Percentiles rank a stretch among this genome's conserved stretches.
phyloP scores from a whole-genome alignment of 768 basidiomycete species.

The Pleurotus citrinopileatus region DNA sequence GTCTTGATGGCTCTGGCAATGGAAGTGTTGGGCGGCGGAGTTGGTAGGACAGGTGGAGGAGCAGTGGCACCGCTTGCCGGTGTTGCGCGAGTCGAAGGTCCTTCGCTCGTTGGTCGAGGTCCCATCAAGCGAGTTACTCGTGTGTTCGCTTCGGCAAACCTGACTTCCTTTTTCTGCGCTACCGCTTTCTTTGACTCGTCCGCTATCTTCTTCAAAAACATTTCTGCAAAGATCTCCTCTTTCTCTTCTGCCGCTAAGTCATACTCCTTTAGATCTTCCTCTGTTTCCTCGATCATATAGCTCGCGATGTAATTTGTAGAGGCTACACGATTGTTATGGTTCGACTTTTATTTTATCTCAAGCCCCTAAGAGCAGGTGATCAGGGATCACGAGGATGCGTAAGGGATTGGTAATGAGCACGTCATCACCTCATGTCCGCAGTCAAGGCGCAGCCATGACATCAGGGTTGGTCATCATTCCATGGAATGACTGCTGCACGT shows the following conservation, averaged over 20 bases:
- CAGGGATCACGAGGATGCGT: no score
- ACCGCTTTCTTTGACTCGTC: neutral
- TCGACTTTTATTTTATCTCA: no score
- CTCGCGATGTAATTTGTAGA: neutral
- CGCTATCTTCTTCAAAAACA: neutral
- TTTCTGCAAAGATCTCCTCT: neutral
- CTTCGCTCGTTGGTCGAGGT: no score
- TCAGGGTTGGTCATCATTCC: no score
- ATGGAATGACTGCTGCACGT: no score
- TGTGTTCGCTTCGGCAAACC: neutral
- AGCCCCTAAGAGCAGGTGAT: no score
- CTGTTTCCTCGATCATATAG: neutral
- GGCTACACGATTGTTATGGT: no score
- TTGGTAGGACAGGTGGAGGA: neutral
- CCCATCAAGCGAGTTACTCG: neutral
- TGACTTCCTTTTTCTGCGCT: neutral
- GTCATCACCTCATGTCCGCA: no score
- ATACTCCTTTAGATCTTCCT: neutral
- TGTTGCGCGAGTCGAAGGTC: no score
- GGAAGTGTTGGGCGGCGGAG: neutral
- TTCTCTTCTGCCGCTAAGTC: neutral
- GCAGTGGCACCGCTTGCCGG: neutral
- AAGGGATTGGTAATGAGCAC: no score
- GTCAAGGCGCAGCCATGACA: no score
- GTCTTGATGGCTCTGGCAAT: neutral